phyloP scores from a whole-genome alignment of 306 rosid species.

The Sphenostylis stenocarpa region DNA sequence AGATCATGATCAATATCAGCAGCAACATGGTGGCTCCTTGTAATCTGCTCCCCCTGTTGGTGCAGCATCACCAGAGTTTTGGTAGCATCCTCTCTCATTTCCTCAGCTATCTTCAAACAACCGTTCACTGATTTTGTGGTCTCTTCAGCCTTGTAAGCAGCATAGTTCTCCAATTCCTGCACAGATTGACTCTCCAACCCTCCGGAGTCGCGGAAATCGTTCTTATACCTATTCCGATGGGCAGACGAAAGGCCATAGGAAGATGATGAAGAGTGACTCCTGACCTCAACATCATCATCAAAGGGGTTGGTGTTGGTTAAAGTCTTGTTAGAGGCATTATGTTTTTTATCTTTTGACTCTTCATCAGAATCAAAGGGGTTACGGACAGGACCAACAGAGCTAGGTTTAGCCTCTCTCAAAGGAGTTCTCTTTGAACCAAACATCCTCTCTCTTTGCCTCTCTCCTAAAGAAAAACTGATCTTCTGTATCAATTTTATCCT shows the following conservation, averaged over 20 bases:
- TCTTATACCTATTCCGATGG: slow-evolving; percentile 59
- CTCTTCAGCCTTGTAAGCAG: slow-evolving; percentile 89
- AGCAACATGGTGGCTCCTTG: slow-evolving; percentile 76
- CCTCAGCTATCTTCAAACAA: slow-evolving; percentile 81
- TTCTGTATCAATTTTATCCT: slow-evolving; percentile 23
- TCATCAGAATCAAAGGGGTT: slow-evolving; percentile 75
- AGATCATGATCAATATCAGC: slow-evolving; percentile 85
- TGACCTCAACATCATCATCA: slow-evolving; percentile 49
- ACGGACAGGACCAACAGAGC: slow-evolving; percentile 45
- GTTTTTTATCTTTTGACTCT: slow-evolving; percentile 36
- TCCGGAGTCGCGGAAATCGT: slow-evolving; percentile 77
- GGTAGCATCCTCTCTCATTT: slow-evolving; percentile 83
- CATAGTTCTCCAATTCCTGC: slow-evolving; percentile 78
- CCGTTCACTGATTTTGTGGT: slow-evolving; percentile 68
- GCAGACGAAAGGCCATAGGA: slow-evolving; percentile 42
- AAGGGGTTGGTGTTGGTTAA: slow-evolving; percentile 63
- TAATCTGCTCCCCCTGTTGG: slow-evolving; percentile 95
- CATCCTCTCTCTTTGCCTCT: slow-evolving; percentile 50
- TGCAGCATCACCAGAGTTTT: slow-evolving; percentile 74
- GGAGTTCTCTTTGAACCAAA: slow-evolving; percentile 75
- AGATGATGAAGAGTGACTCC: slow-evolving; percentile 39
- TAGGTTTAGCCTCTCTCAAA: slow-evolving; percentile 47
- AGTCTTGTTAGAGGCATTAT: slow-evolving; percentile 44
- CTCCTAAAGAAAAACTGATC: slow-evolving; percentile 25
- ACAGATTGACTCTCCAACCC: slow-evolving; percentile 81